Evolutionary conservation across 148 eudicot species (phyloP).

Genomic region (Rhododendron williamsianum): DNA sequence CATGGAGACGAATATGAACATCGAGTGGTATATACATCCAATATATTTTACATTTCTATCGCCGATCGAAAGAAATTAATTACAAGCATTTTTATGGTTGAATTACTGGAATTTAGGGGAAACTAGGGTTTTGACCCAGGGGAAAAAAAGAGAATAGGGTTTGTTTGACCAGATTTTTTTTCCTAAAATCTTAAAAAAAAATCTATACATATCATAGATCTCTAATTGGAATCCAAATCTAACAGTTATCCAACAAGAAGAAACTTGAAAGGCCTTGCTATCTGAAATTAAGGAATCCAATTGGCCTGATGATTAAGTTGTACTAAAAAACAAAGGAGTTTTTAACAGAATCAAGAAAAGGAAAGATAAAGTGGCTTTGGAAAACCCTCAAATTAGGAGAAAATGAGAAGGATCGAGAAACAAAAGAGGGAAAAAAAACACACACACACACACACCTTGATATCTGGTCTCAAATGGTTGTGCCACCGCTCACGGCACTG

Average conservation of each 20-base stretch:
- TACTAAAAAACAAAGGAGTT: not conserved
- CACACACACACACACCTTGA: conserved; percentile 37
- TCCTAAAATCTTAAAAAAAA: not conserved
- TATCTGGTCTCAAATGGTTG: conserved; percentile 62
- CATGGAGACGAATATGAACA: not conserved
- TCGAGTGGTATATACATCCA: not conserved
- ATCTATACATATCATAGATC: not conserved
- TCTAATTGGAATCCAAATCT: not conserved
- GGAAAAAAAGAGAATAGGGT: not conserved
- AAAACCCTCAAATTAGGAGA: not conserved
- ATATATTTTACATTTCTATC: conserved; percentile 1
- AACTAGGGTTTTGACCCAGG: not conserved
- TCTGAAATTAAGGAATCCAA: not conserved
- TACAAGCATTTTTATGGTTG: not conserved
- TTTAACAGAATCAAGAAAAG: not conserved
- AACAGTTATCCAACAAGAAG: not conserved
- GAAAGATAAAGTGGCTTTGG: not conserved
- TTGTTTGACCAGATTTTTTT: not conserved
- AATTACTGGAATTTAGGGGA: not conserved
- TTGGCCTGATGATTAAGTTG: not conserved
- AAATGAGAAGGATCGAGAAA: not conserved
- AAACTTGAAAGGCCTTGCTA: not conserved
- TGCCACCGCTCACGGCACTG: conserved; percentile 82
- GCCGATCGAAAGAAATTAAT: not conserved
- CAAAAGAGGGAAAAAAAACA: not conserved